Evolutionary conservation across 2,329 filamentous ascomycete genomes (phyloP).

Genomic region (Fusarium torreyae): DNA sequence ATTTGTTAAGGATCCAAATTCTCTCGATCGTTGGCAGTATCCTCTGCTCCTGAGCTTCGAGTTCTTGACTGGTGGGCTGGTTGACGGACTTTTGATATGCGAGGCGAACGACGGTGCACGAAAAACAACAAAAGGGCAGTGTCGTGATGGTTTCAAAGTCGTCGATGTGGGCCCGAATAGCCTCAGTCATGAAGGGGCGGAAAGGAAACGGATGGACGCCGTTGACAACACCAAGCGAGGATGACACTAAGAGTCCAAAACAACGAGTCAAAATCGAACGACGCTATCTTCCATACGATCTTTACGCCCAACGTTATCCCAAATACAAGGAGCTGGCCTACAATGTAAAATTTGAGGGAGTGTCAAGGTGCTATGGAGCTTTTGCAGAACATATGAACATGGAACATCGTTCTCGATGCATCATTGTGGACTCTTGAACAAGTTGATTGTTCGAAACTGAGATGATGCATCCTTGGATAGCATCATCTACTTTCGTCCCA

Average conservation of each 20-base stretch:
- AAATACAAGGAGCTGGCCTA: background rate
- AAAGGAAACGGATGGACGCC: background rate
- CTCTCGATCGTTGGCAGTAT: rapidly evolving
- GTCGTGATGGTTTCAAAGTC: background rate
- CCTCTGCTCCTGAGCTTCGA: background rate
- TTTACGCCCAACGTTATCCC: background rate
- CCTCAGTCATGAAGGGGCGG: slow-evolving; percentile 1
- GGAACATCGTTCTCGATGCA: background rate
- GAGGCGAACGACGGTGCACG: background rate
- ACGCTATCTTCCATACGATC: background rate
- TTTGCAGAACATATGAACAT: background rate
- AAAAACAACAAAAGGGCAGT: background rate
- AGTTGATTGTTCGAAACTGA: background rate
- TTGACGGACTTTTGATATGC: background rate
- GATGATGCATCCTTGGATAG: background rate
- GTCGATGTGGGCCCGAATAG: slow-evolving; percentile 10
- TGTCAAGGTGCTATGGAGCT: background rate
- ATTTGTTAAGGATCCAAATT: background rate
- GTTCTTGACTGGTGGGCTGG: background rate
- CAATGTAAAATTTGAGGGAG: background rate
- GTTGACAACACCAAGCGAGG: slow-evolving; percentile 6
- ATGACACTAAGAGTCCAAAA: background rate
- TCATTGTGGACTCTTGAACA: background rate
- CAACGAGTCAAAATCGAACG: background rate
- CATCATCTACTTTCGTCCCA: background rate